Conservation (phyloP, 495 filamentous ascomycete species). For the Penicillium parvum region DNA sequence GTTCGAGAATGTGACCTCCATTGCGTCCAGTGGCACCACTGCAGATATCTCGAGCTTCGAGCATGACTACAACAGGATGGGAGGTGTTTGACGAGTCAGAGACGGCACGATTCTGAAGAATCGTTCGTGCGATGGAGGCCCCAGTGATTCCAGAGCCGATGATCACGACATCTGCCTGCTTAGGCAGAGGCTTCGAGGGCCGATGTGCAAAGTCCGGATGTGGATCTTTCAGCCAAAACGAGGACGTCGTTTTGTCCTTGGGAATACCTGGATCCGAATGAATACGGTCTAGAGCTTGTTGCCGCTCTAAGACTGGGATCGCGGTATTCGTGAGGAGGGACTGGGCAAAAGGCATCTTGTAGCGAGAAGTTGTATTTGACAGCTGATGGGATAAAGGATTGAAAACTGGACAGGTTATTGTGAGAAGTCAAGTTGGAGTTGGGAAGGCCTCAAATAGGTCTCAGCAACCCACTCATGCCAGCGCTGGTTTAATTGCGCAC, state of each 20-base stretch:
- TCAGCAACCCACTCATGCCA: no score
- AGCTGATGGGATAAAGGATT: neutral
- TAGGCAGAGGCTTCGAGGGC: conserved; percentile 57
- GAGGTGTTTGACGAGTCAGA: conserved; percentile 21
- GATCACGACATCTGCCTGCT: conserved; percentile 58
- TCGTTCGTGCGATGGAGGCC: conserved; percentile 57
- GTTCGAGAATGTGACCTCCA: conserved; percentile 36
- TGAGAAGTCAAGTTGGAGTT: conserved; percentile 1
- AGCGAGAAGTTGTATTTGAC: neutral
- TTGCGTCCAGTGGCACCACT: conserved; percentile 75
- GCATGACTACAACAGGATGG: conserved; percentile 53
- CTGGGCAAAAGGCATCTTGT: conserved; percentile 25
- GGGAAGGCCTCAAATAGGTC: neutral
- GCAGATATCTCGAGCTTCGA: conserved; percentile 76
- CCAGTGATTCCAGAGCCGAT: conserved; percentile 73
- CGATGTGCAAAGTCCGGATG: conserved; percentile 53
- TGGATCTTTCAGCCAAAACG: conserved; percentile 67
- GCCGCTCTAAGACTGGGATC: conserved; percentile 14
- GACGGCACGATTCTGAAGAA: conserved; percentile 39
- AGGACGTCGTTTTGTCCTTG: conserved; percentile 49
- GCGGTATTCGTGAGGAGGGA: conserved; percentile 15
- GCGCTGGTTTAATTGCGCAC: neutral
- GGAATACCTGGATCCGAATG: conserved; percentile 33
- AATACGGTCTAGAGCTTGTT: conserved; percentile 25
- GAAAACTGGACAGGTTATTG: neutral